A percentile compares a stretch with the other conserved stretches of the same genome.
Evolutionary conservation across 257 asterid genomes (phyloP).

Genomic region (Primulina tabacum): DNA sequence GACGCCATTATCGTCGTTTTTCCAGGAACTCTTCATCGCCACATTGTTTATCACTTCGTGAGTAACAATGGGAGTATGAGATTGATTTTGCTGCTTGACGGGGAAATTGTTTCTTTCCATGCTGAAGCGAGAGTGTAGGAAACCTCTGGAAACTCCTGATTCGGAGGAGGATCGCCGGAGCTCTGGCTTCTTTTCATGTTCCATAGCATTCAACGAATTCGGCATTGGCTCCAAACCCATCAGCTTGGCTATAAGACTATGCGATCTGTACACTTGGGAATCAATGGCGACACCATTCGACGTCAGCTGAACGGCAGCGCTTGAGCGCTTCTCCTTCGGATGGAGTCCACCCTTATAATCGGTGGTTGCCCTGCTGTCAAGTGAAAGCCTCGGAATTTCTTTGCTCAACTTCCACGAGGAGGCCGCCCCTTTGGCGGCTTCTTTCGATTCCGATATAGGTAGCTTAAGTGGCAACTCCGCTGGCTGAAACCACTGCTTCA

Average conservation of each 20-base stretch:
- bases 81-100: slow-evolving; percentile 30
- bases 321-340: slow-evolving; percentile 38
- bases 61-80: not conserved
- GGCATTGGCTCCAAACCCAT: slow-evolving; percentile 80
- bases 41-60: not conserved
- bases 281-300: slow-evolving; percentile 10
- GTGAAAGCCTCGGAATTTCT: slow-evolving; percentile 73
- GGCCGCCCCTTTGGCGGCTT: not conserved
- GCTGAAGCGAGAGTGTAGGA: slow-evolving; percentile 42
- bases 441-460: not conserved
- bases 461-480: slow-evolving; percentile 22
- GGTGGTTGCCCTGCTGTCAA: slow-evolving; percentile 75
- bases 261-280: slow-evolving; percentile 32
- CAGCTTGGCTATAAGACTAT: slow-evolving; percentile 62
- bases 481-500: not conserved
- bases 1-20: not conserved
- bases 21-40: not conserved
- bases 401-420: slow-evolving; percentile 50
- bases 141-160: slow-evolving; percentile 58
- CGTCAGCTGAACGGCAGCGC: slow-evolving; percentile 20
- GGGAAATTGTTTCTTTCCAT: slow-evolving; percentile 29
- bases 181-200: slow-evolving; percentile 40
- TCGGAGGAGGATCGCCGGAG: slow-evolving; percentile 80
- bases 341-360: slow-evolving; percentile 64
- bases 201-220: slow-evolving; percentile 27